phyloP scores from a whole-genome alignment of 345 rosid genomes.

The Pistacia vera region DNA sequence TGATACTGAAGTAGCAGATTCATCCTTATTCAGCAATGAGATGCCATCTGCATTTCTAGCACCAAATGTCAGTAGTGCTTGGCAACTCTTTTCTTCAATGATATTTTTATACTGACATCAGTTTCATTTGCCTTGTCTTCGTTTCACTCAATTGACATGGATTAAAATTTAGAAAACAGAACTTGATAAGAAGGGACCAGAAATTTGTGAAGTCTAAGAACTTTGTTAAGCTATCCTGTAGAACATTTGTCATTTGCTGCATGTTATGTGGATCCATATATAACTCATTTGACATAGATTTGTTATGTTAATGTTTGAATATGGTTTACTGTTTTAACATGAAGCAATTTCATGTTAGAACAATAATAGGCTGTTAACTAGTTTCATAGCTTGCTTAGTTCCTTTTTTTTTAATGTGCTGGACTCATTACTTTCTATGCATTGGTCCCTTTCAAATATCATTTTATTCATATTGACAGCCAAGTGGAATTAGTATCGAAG shows the following conservation, averaged over 20 bases:
- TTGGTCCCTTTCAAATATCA: background rate
- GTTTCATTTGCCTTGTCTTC: background rate
- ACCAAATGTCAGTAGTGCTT: slow-evolving; percentile 62
- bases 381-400: background rate
- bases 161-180: background rate
- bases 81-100: slow-evolving; percentile 11
- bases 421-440: background rate
- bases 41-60: slow-evolving; percentile 63
- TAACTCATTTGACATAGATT: background rate
- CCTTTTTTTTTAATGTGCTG: background rate
- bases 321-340: background rate
- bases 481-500: background rate
- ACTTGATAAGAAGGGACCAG: background rate
- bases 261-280: background rate
- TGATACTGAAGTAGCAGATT: slow-evolving; percentile 52
- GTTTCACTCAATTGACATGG: background rate
- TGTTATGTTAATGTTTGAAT: background rate
- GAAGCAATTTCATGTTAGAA: too few species aligned
- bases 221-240: background rate
- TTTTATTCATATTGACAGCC: too few species aligned
- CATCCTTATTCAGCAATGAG: slow-evolving; percentile 59
- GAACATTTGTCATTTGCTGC: background rate
- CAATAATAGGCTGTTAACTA: background rate
- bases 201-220: background rate
- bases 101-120: background rate